phyloP scores from a whole-genome alignment of 2,329 filamentous ascomycete genomes.

The Cercospora sesami region DNA sequence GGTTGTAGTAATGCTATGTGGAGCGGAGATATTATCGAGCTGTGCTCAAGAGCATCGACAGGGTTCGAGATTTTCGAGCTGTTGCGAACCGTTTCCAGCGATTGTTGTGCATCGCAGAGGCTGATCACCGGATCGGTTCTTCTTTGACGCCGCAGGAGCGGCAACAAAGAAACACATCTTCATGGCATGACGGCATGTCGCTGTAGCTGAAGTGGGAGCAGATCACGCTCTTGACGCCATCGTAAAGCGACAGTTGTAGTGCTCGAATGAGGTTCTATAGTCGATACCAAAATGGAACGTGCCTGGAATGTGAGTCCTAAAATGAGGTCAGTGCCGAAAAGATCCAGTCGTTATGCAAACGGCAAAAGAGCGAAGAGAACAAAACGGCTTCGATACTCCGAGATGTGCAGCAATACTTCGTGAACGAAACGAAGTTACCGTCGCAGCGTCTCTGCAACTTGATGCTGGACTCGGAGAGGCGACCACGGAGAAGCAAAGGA shows the following conservation, averaged over 20 bases:
- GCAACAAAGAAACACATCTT: not conserved
- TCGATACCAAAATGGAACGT: not conserved
- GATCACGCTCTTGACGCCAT: not conserved
- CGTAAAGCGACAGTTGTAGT: not conserved
- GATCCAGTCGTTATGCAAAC: too few species aligned
- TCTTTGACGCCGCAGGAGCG: not conserved
- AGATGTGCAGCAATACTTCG: not conserved
- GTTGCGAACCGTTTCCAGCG: slow-evolving; percentile 17
- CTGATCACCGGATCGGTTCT: slow-evolving; percentile 16
- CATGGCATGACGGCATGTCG: not conserved
- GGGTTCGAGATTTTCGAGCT: not conserved
- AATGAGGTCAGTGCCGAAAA: not conserved
- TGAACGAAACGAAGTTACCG: not conserved
- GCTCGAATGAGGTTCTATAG: not conserved
- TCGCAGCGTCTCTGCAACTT: not conserved
- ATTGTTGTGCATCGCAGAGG: slow-evolving; percentile 12
- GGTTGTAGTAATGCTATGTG: not conserved
- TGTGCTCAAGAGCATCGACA: not conserved
- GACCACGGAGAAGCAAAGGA: not conserved
- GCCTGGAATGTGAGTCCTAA: not conserved
- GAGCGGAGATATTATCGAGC: not conserved
- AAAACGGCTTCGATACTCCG: not conserved
- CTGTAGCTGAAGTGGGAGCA: not conserved
- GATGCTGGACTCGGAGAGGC: not conserved
- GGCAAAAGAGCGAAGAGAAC: not conserved